Evolutionary conservation across 495 filamentous ascomycete species (phyloP).

Genomic region (Apodospora peruviana): DNA sequence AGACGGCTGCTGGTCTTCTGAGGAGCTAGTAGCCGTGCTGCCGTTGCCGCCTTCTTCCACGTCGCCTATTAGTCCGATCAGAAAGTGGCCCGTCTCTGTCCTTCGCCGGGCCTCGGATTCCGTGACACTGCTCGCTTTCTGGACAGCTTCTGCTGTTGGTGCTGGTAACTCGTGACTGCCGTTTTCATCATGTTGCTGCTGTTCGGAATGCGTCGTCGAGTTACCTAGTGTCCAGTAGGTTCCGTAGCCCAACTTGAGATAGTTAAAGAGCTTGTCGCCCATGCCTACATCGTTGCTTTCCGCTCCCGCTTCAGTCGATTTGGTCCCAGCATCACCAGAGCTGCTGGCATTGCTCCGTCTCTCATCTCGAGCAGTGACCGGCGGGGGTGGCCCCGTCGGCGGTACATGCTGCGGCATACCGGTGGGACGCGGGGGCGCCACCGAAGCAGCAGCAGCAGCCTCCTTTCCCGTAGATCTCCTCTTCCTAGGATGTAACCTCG

Average conservation of each 20-base stretch:
- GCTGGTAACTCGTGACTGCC: slow-evolving; percentile 1
- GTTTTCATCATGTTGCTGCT: too few species aligned
- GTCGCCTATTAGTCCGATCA: slow-evolving; percentile 66
- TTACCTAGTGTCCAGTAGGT: slow-evolving; percentile 46
- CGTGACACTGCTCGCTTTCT: too few species aligned
- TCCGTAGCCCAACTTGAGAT: slow-evolving; percentile 52
- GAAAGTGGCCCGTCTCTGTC: slow-evolving; percentile 49
- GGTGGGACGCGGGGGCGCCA: background rate
- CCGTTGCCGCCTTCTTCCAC: slow-evolving; percentile 39
- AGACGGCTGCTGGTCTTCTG: slow-evolving; percentile 12
- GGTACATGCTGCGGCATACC: background rate
- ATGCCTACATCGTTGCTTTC: slow-evolving; percentile 24
- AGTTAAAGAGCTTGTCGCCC: slow-evolving; percentile 41
- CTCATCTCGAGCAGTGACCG: background rate
- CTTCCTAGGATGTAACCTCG: slow-evolving; percentile 27
- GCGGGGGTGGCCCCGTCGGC: background rate
- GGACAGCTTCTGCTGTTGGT: background rate
- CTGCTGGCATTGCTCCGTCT: background rate
- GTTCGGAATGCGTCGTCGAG: slow-evolving; percentile 1
- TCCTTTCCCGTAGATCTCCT: slow-evolving; percentile 2
- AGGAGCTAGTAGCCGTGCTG: background rate
- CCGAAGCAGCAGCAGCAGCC: background rate
- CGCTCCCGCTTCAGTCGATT: background rate
- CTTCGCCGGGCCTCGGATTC: slow-evolving; percentile 5
- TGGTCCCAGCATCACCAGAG: background rate